A percentile compares a stretch with the other conserved stretches of the same genome.
phyloP scores from a whole-genome alignment of 768 basidiomycete genomes.

The Pulveroboletus sp. region DNA sequence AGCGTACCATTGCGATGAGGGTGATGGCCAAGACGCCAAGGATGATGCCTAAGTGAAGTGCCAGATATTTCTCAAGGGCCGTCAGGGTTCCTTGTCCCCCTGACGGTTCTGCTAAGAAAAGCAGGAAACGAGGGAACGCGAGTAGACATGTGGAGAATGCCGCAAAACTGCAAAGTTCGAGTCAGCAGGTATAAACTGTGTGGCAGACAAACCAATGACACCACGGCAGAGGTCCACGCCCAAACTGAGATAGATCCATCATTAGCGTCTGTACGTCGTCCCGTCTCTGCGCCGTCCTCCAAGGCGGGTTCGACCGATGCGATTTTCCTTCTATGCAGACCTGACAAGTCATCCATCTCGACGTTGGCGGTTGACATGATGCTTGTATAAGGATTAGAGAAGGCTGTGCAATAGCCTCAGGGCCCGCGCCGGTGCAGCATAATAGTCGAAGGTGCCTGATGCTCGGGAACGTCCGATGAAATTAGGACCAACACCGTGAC shows the following conservation, averaged over 20 bases:
- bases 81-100: slow-evolving; percentile 47
- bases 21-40: slow-evolving; percentile 52
- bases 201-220: slow-evolving; percentile 18
- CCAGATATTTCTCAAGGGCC: slow-evolving; percentile 64
- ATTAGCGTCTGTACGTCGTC: slow-evolving; percentile 3
- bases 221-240: slow-evolving; percentile 36
- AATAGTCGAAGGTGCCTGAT: too few species aligned
- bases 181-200: slow-evolving; percentile 1
- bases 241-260: slow-evolving; percentile 34
- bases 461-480: too few species aligned
- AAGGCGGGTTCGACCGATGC: slow-evolving; percentile 11
- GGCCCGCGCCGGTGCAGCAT: too few species aligned
- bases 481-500: too few species aligned
- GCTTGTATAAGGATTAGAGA: neutral
- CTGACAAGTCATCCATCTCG: slow-evolving; percentile 40
- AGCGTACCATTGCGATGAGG: slow-evolving; percentile 53
- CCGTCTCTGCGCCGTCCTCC: slow-evolving; percentile 1
- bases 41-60: slow-evolving; percentile 61
- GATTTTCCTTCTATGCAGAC: neutral
- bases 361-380: slow-evolving; percentile 34
- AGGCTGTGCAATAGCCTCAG: slow-evolving; percentile 1
- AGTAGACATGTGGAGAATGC: slow-evolving; percentile 38
- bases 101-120: slow-evolving; percentile 58
- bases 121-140: slow-evolving; percentile 58
- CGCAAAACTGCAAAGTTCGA: slow-evolving; percentile 28